Percentiles rank a stretch among this genome's conserved stretches.
Conservation (phyloP, 371 early-diverging fungal species). For the Umbelopsis sp. region DNA sequence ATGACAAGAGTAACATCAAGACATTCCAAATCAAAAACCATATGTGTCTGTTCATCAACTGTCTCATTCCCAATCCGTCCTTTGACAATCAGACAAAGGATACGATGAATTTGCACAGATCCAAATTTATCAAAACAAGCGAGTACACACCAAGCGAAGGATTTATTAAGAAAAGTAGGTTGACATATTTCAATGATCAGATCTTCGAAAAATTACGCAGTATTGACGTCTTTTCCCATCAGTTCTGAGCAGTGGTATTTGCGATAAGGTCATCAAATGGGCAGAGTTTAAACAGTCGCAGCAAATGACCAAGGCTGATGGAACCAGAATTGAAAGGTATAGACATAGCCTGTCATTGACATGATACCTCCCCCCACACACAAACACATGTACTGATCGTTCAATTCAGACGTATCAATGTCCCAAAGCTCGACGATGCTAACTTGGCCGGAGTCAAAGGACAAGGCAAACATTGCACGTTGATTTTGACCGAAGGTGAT, state of each 20-base stretch:
- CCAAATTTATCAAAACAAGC: slow-evolving; percentile 82
- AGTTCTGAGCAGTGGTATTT: slow-evolving; percentile 81
- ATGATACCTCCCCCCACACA: background rate
- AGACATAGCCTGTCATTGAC: background rate
- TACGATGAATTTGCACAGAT: slow-evolving; percentile 87
- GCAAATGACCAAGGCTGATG: slow-evolving; percentile 95
- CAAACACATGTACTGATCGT: no score
- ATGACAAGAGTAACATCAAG: slow-evolving; percentile 77
- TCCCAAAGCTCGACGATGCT: slow-evolving; percentile 98
- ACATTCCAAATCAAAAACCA: slow-evolving; percentile 92
- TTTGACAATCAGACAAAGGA: slow-evolving; percentile 99
- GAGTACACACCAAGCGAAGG: slow-evolving; percentile 80
- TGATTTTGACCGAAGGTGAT: slow-evolving; percentile 99
- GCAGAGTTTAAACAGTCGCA: slow-evolving; percentile 86
- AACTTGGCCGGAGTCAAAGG: slow-evolving; percentile 90
- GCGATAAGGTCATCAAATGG: slow-evolving; percentile 83
- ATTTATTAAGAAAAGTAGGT: slow-evolving; percentile 80
- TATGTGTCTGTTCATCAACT: slow-evolving; percentile 97
- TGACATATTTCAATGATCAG: background rate
- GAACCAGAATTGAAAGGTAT: slow-evolving; percentile 61
- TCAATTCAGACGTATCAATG: slow-evolving; percentile 70
- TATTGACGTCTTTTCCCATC: slow-evolving; percentile 4
- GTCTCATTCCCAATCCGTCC: slow-evolving; percentile 97
- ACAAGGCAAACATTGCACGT: slow-evolving; percentile 85
- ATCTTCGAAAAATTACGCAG: background rate